Conservation (phyloP, 371 early-diverging fungal species). For the Mortierella sp. region DNA sequence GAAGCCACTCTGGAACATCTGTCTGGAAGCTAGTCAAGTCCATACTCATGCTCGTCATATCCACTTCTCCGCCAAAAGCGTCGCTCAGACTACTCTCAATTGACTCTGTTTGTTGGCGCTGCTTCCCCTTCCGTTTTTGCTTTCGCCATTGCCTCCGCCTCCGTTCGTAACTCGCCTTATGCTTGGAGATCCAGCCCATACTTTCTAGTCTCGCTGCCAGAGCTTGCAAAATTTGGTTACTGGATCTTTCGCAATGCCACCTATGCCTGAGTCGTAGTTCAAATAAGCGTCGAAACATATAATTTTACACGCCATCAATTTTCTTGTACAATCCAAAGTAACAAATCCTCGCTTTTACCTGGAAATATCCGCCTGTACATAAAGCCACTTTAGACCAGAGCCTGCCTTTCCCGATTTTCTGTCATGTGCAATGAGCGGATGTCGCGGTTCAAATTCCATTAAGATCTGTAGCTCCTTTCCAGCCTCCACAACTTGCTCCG, state of each 20-base stretch:
- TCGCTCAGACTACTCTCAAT: neutral
- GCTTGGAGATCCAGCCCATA: slow-evolving; percentile 26
- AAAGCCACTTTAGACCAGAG: slow-evolving; percentile 37
- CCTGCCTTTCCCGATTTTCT: neutral
- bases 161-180: neutral
- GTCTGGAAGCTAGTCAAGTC: slow-evolving; percentile 5
- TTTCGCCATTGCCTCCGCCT: neutral
- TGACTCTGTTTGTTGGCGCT: neutral
- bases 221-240: slow-evolving; percentile 19
- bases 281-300: neutral
- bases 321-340: neutral
- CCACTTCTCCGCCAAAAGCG: neutral
- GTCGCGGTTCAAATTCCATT: slow-evolving; percentile 33
- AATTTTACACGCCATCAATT: neutral
- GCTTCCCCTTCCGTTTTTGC: slow-evolving; percentile 1
- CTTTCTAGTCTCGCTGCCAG: slow-evolving; percentile 10
- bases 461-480: slow-evolving; percentile 49
- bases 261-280: slow-evolving; percentile 2
- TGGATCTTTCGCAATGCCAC: slow-evolving; percentile 7
- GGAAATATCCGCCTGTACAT: slow-evolving; percentile 23
- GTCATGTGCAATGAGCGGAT: slow-evolving; percentile 31
- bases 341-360: slow-evolving; percentile 9
- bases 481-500: slow-evolving; percentile 30
- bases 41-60: slow-evolving; percentile 3
- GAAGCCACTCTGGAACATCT: slow-evolving; percentile 18